Evolutionary conservation across 805 yeast genomes (phyloP), one percentile per base, ranked within the genome.

Genomic region (Wickerhamiella occidentalis): DNA sequence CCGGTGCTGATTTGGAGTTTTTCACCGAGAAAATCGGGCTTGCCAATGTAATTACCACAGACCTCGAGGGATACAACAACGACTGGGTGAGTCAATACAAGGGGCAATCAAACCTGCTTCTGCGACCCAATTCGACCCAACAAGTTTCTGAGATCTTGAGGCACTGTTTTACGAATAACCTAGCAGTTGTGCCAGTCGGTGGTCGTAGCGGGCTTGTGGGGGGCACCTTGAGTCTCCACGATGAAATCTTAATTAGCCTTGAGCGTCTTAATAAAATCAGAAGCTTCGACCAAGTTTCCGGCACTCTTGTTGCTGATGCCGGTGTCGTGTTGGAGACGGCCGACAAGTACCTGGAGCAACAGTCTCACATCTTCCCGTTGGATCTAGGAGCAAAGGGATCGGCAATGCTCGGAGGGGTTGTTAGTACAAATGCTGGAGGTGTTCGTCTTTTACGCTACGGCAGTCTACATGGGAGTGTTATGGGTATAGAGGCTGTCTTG

Each of bases 311-410:
- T 61, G 79, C 81, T 52, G 96, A 90, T 63, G 86, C 96, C 22
- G 97, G 97, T 57, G 78, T 87, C 36, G 81, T 88, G 50, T 72
- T 88, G 59, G 96, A 90, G 63, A 75, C 69, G 56, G 95, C 95
- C 11, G 96, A 88, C 66, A 72, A 73, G 49, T 85, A 62, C 59
- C 67, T 88, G 49, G 79, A 82, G 15, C 92, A 85, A 51, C 68
- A 77, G n/a, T 95, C 92, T 2, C 82, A 82, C 66, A 84, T 88
- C 49, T 88, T 87, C 73, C 97, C 97, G 23, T 71, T 88, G 47
- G 97, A 88, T 63, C 69, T 88, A 53, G 97, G 97, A 51, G 96
- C 97, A 35, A 88, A 88, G 68, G 97, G 97, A 12, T 85, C 96
- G 1, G 90, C 96, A 63, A 95, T 85, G 58, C 80, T 90, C 54